Percentiles rank a stretch among this genome's conserved stretches.
Evolutionary conservation across 345 rosid species (phyloP).

Genomic region (Euphorbia lathyris): DNA sequence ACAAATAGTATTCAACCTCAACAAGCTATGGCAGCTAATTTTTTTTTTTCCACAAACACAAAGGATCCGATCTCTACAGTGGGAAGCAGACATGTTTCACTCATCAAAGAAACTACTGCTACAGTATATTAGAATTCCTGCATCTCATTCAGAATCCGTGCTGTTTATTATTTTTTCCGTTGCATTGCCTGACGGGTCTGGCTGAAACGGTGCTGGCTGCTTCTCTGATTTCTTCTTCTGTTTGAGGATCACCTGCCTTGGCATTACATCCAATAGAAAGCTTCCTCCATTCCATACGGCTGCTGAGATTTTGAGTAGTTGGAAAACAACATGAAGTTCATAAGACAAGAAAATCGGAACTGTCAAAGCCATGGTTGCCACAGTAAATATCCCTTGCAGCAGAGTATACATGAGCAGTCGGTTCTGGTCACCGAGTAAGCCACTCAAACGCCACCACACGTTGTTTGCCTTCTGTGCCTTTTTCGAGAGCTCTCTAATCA

Average conservation of each 20-base stretch:
- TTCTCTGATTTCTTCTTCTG: conserved; percentile 61
- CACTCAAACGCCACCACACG: conserved; percentile 79
- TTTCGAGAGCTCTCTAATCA: conserved; percentile 71
- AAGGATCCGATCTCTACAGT: not conserved
- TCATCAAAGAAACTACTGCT: not conserved
- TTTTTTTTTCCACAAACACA: not conserved
- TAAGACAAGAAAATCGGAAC: conserved; percentile 89
- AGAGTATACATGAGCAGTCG: conserved; percentile 75
- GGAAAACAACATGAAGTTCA: conserved; percentile 61
- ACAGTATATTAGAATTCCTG: not conserved
- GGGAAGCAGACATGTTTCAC: not conserved
- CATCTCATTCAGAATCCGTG: conserved; percentile 4
- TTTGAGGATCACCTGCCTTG: conserved; percentile 79
- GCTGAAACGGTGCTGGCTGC: conserved; percentile 12
- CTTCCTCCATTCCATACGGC: conserved; percentile 92
- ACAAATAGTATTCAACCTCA: not conserved
- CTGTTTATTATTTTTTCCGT: conserved; percentile 11
- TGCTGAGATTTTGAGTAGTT: conserved; percentile 81
- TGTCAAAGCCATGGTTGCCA: conserved; percentile 90
- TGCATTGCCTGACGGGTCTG: conserved; percentile 17
- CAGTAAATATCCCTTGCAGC: conserved; percentile 73
- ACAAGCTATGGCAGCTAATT: not conserved
- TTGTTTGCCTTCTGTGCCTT: conserved; percentile 89
- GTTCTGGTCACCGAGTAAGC: conserved; percentile 83
- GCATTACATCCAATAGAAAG: conserved; percentile 87